phyloP scores from a whole-genome alignment of 2,329 filamentous ascomycete species.

The Alternaria triticina region DNA sequence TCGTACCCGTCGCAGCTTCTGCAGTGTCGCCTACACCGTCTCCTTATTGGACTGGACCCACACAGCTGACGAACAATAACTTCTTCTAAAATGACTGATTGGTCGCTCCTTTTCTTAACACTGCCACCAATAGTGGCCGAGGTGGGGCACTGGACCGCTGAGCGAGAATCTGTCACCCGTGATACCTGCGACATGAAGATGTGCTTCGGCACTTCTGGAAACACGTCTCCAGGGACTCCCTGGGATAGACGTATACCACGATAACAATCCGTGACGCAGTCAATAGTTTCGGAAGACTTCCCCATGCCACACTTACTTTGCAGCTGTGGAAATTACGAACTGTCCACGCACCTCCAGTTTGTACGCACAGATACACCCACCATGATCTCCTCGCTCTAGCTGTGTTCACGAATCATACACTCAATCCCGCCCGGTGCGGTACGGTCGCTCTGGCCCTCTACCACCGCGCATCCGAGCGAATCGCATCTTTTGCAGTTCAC shows the following conservation, averaged over 20 bases:
- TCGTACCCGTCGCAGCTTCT: constrained; percentile 17
- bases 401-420: constrained; percentile 1
- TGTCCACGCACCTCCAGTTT: constrained; percentile 5
- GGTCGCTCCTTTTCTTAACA: constrained; percentile 7
- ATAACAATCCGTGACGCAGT: neutral
- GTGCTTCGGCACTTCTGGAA: neutral
- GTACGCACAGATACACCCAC: constrained; percentile 1
- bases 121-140: constrained; percentile 2
- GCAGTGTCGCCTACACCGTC: constrained; percentile 11
- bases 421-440: constrained; percentile 2
- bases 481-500: neutral
- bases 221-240: neutral
- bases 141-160: neutral
- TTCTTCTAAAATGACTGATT: constrained; percentile 4
- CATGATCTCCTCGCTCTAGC: neutral
- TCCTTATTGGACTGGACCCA: constrained; percentile 7
- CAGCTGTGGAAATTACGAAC: constrained; percentile 1
- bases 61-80: constrained; percentile 1
- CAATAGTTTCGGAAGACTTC: neutral
- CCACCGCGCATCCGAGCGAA: constrained; percentile 1
- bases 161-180: constrained; percentile 2
- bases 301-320: neutral
- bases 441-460: constrained; percentile 5
- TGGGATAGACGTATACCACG: neutral
- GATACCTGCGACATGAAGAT: constrained; percentile 1